phyloP scores from a whole-genome alignment of 495 filamentous ascomycete species.

The Aspergillus avenaceus region DNA sequence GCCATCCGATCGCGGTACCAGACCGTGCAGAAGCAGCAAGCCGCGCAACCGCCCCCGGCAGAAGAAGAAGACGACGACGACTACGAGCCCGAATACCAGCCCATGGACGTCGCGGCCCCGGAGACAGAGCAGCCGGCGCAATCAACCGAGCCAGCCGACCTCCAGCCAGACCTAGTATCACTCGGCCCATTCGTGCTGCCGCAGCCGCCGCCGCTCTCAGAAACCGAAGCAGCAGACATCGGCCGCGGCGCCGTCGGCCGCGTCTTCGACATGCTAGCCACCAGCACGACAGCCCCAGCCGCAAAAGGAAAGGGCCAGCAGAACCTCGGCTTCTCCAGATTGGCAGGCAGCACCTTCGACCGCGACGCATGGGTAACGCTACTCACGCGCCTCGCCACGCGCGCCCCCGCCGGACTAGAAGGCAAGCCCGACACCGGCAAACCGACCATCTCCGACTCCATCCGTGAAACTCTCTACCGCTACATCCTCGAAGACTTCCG shows the following conservation, averaged over 20 bases:
- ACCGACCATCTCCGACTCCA: conserved; percentile 55
- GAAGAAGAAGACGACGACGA: conserved; percentile 80
- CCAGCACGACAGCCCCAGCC: conserved; percentile 60
- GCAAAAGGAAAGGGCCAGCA: conserved; percentile 36
- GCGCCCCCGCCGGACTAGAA: conserved; percentile 66
- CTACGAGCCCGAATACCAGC: conserved; percentile 81
- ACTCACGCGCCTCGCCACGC: conserved; percentile 79
- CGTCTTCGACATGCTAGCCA: conserved; percentile 71
- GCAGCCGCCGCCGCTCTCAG: conserved; percentile 66
- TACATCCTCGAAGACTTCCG: conserved; percentile 91
- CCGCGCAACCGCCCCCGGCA: conserved; percentile 32
- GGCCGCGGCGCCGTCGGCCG: conserved; percentile 66
- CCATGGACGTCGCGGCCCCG: conserved; percentile 67
- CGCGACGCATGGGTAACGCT: conserved; percentile 88
- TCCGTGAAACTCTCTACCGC: conserved; percentile 73
- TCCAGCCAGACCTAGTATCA: conserved; percentile 52
- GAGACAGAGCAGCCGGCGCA: conserved; percentile 63
- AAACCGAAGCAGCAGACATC: conserved; percentile 61
- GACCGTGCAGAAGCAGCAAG: conserved; percentile 40
- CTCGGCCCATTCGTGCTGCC: conserved; percentile 73
- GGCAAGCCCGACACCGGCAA: too few species aligned
- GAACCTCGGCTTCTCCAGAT: conserved; percentile 65
- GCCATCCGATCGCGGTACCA: conserved; percentile 46
- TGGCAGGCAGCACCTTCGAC: conserved; percentile 82
- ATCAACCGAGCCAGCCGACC: conserved; percentile 47